phyloP scores from a whole-genome alignment of 805 yeast genomes.

The Ogataea angusta region DNA sequence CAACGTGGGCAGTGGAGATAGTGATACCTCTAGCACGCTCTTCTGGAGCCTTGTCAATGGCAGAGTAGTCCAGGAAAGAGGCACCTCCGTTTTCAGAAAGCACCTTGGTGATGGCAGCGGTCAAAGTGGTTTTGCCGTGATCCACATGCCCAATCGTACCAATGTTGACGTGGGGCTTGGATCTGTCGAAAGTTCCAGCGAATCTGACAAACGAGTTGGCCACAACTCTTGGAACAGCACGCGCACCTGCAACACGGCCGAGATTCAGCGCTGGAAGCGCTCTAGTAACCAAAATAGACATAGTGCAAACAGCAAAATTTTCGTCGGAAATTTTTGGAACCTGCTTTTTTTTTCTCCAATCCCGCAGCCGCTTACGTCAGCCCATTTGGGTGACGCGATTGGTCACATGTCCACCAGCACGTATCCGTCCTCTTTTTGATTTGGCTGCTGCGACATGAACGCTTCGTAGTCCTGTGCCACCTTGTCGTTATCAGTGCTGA shows the following conservation, averaged over 20 bases:
- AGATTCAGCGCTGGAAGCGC: constrained; percentile 25
- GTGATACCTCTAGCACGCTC: constrained; percentile 99
- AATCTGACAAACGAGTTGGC: constrained; percentile 26
- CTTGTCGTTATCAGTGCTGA: constrained; percentile 30
- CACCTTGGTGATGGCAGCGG: constrained; percentile 98
- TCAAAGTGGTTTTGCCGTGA: constrained; percentile 97
- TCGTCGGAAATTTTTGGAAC: constrained; percentile 2
- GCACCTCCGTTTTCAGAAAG: constrained; percentile 89
- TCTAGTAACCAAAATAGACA: constrained; percentile 33
- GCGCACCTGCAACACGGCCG: constrained; percentile 22
- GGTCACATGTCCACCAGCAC: constrained; percentile 16
- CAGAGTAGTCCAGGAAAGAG: constrained; percentile 82
- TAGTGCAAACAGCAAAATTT: constrained; percentile 14
- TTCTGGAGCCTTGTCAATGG: constrained; percentile 97
- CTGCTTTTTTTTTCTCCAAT: not conserved
- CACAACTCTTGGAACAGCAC: constrained; percentile 5
- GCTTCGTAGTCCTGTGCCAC: constrained; percentile 18
- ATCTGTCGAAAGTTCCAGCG: constrained; percentile 85
- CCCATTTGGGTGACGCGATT: not conserved
- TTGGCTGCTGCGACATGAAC: constrained; percentile 1
- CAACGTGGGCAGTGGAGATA: constrained; percentile 96
- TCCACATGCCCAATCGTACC: constrained; percentile 99
- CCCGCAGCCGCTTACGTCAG: constrained; percentile 1
- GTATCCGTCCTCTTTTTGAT: constrained; percentile 13
- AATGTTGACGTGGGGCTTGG: constrained; percentile 93